Base-by-base conservation (phyloP, 2,329 filamentous ascomycete genomes). In the Sarocladium brachiariae region DNA sequence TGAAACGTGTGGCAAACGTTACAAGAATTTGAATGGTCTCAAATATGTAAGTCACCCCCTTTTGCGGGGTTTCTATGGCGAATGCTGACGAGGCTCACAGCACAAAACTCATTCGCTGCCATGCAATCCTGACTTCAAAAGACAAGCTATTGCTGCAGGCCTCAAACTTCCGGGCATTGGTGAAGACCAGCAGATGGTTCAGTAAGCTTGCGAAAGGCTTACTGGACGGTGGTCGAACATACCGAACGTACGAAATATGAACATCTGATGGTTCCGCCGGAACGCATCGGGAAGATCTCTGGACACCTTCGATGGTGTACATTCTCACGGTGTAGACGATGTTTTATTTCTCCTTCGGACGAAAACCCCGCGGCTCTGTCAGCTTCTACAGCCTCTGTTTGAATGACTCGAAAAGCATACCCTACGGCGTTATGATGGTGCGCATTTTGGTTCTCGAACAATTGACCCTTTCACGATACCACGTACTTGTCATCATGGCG, bases 1-100 rank as follows among this genome's bases (percentile, higher is more conserved):
- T 68, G 91, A 97, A 57, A 86, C 90, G 10, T 99, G 93, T 65
- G 91, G 92, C 61, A 99, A 99, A 75, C 87, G 93, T 49, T 99
- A 99, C 73, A 99, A 99, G 83, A 99, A 99, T 64, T 70, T 99
- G 54, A 99, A 99, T 69, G 93, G 93, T 6, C 80, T 99, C 55
- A 99, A 99, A 82, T 99, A 99, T 65, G 81, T 85, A 70, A 69
- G 81, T 71, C 13, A 13, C 27, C 13, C 27, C 13, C 27, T n/a
- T n/a, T n/a, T n/a, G n/a, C n/a, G n/a, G n/a, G n/a, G n/a, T n/a
- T n/a, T n/a, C n/a, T n/a, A n/a, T n/a, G n/a, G n/a, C n/a, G n/a
- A n/a, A n/a, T n/a, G n/a, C n/a, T n/a, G n/a, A n/a, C n/a, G n/a
- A n/a, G n/a, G n/a, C n/a, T n/a, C n/a, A n/a, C n/a, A 84, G 80